Base-by-base conservation (phyloP, 495 filamentous ascomycete species). In the Halenospora varia region DNA sequence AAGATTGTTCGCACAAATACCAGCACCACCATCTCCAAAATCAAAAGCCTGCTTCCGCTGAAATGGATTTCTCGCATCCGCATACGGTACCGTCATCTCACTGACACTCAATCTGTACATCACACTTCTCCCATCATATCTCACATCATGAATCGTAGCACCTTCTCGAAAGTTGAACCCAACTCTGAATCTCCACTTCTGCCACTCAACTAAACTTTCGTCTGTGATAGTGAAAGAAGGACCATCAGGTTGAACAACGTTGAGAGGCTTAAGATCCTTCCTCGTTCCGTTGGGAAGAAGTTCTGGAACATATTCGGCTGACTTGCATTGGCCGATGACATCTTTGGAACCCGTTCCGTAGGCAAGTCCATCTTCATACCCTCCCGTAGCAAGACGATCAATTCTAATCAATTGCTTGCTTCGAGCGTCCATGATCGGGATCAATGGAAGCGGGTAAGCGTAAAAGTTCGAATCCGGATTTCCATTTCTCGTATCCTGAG, bases 81-180 rank as follows among this genome's bases (percentile, higher is more conserved):
- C 87, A 62, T 92, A 91, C 2, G 88, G 88, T 19, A 91, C 86
- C 48, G 82, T 82, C 88, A 92, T 92, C 66, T 92, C 88, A 26
- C 79, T 82, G 15, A 92, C 70, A 10, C 80, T 80, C 2, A 92
- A 68, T 2, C 88, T 77, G 71, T 88, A 88, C 60, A 92, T 79
- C 2, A 92, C 67, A 15, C 75, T 81, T 11, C 82, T 74, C 57
- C 78, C 78, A 62, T 88, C 86, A 65, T 90, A 92, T 59, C 79
- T 76, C 4, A 89, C 77, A 61, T 89, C 85, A 62, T 89, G 84
- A 8, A 89, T 64, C 2, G 87, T 81, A 63, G 82, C 81, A 18
- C 87, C 87, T 63, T 90, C 87, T 2, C 87, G 71, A 56, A 81
- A 75, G 63, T 88, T 89, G 74, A 91, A 93, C 13, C 88, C 86